Evolutionary conservation across 1,284 basidiomycete species (phyloP).

Genomic region (Cronartium quercuum): DNA sequence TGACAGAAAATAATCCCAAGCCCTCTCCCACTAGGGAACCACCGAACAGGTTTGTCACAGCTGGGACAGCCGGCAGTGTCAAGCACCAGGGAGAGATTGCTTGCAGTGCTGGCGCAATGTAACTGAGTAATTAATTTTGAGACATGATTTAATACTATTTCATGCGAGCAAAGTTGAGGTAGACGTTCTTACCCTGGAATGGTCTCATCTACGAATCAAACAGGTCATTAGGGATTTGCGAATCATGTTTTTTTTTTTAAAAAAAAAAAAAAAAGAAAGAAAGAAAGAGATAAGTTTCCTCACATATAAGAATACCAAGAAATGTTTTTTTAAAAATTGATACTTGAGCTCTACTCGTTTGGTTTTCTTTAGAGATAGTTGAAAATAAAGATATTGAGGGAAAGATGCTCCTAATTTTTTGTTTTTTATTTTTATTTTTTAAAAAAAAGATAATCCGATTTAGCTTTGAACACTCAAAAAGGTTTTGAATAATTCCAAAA

Average conservation of each 20-base stretch:
- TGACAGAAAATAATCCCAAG: constrained; percentile 23
- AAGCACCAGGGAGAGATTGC: constrained; percentile 35
- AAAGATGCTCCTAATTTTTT: constrained; percentile 3
- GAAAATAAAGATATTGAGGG: constrained; percentile 24
- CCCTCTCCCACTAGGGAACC: constrained; percentile 29
- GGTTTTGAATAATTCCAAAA: neutral
- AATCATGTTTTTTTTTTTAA: neutral
- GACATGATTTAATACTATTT: no score
- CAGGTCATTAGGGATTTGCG: no score
- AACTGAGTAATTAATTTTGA: no score
- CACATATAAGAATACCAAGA: constrained; percentile 13
- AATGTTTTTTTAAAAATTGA: constrained; percentile 30
- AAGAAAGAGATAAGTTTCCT: neutral
- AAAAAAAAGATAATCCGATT: neutral
- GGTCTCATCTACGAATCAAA: constrained; percentile 9
- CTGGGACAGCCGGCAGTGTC: constrained; percentile 3
- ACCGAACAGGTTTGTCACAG: constrained; percentile 33
- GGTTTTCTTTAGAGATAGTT: constrained; percentile 9
- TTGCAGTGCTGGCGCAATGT: constrained; percentile 36
- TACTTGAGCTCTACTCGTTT: constrained; percentile 1
- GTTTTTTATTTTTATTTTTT: neutral
- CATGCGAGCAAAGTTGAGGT: no score
- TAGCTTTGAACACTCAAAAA: no score
- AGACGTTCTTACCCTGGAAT: no score
- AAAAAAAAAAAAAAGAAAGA: neutral